phyloP scores from a whole-genome alignment of 1,139 yeast genomes.

The Suhomyces chickasaworum region DNA sequence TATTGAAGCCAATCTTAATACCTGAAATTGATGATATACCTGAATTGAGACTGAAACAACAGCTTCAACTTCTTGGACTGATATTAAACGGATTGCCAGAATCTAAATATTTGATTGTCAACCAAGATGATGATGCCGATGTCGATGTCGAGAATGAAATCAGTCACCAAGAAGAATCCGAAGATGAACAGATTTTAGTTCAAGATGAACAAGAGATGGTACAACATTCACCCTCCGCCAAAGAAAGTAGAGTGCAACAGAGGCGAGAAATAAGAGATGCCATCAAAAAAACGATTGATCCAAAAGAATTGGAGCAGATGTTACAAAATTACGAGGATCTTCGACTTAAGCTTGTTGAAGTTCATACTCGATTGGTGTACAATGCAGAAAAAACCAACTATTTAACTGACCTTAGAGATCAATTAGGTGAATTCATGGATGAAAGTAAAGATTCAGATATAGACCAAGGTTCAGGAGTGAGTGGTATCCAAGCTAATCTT shows the following conservation, averaged over 20 bases:
- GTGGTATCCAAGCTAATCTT: constrained; percentile 19
- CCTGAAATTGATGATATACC: constrained; percentile 26
- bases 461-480: constrained; percentile 6
- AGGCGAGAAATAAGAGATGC: constrained; percentile 4
- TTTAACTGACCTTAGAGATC: constrained; percentile 22
- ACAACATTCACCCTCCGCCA: neutral
- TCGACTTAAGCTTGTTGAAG: constrained; percentile 22
- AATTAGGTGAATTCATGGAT: constrained; percentile 16
- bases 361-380: constrained; percentile 25
- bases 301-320: constrained; percentile 9
- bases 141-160: constrained; percentile 11
- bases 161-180: constrained; percentile 1
- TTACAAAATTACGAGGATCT: constrained; percentile 30
- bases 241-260: neutral
- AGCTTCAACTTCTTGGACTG: constrained; percentile 24
- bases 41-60: constrained; percentile 15
- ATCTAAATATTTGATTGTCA: constrained; percentile 29
- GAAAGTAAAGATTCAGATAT: constrained; percentile 1
- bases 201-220: constrained; percentile 10
- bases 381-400: constrained; percentile 33
- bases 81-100: constrained; percentile 39
- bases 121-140: too few relatives aligned
- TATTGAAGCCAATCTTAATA: constrained; percentile 34
- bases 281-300: neutral
- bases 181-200: constrained; percentile 5